Base-by-base conservation (phyloP, 1,284 basidiomycete species). In the Cryptococcus neoformans region DNA sequence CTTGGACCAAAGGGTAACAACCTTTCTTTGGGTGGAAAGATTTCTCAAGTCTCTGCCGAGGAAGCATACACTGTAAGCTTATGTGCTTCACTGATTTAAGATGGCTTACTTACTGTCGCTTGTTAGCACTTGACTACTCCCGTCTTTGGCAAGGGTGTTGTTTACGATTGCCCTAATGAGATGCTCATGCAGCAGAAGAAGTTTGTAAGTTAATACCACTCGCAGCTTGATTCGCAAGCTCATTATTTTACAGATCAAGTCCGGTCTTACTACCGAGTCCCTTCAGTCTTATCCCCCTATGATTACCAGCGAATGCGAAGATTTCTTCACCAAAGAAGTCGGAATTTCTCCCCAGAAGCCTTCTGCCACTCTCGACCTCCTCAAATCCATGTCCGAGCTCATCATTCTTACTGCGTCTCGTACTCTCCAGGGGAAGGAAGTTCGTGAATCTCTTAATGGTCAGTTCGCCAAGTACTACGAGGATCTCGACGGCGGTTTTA, bases 121-220 rank as follows among this genome's bases (percentile, higher is more conserved):
- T 6, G 14, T 44, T 63, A 93, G 89, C 88, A 90, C 72, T 79
- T 94, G 50, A 94, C 91, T 0, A 93, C 90, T 0, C 92, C 92
- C 4, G 85, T 94, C 17, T 99, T 99, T 69, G 96, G 96, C 54
- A 93, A 93, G 73, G 93, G 92, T 54, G 96, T 99, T 48, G 95
- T 98, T 4, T 99, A 99, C 77, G 95, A 98, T 72, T 87, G 92
- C 56, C 95, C 96, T 37, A 99, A 99, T 76, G 88, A 93, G 55
- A 82, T 92, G 52, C 87, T 99, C 75, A 99, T 99, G 95, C 94
- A 99, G 74, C 96, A 99, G 78, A 99, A 99, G 83, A 90, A 89
- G 77, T 97, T 99, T 65, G 80, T 81, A 62, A 79, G 73, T 67
- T 6, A 14, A 6, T 14, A 16, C 14, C 36, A 44, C 36, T 17